phyloP scores from a whole-genome alignment of 176 grass and related monocot genomes.

The Avena eriantha region DNA sequence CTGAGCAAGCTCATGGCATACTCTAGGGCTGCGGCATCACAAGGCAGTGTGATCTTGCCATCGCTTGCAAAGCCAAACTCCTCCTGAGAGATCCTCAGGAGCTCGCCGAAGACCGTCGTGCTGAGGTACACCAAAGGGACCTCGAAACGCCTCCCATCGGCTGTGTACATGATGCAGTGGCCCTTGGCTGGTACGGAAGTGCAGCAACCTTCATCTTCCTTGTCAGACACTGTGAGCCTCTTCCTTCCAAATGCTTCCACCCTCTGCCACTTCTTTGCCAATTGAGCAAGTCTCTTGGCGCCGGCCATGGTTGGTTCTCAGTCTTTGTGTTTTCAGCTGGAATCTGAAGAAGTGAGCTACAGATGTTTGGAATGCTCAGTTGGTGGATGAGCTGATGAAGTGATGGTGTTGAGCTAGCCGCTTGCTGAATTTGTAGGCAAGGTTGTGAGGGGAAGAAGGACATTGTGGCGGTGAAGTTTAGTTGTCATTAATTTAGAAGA shows the following conservation, averaged over 20 bases:
- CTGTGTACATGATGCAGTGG: slow-evolving; percentile 53
- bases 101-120: slow-evolving; percentile 39
- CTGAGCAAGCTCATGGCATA: slow-evolving; percentile 58
- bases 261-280: slow-evolving; percentile 40
- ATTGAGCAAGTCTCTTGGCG: slow-evolving; percentile 36
- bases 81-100: slow-evolving; percentile 59
- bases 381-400: slow-evolving; percentile 19
- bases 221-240: not conserved
- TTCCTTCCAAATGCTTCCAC: slow-evolving; percentile 35
- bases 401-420: not conserved
- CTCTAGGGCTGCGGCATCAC: slow-evolving; percentile 57
- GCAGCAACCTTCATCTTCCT: slow-evolving; percentile 29
- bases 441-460: not conserved
- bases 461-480: not conserved
- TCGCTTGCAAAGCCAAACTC: slow-evolving; percentile 49
- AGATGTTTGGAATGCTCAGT: not conserved
- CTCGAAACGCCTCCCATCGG: slow-evolving; percentile 52
- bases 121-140: slow-evolving; percentile 55
- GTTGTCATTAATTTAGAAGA: not conserved
- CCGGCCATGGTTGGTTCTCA: not conserved
- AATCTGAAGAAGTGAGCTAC: not conserved
- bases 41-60: slow-evolving; percentile 54
- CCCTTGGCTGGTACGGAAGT: slow-evolving; percentile 29
- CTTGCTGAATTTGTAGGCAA: slow-evolving; percentile 36
- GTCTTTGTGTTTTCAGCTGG: not conserved